Evolutionary conservation across 208 protist genomes (phyloP).

Genomic region (Leishmania tarentolae): DNA sequence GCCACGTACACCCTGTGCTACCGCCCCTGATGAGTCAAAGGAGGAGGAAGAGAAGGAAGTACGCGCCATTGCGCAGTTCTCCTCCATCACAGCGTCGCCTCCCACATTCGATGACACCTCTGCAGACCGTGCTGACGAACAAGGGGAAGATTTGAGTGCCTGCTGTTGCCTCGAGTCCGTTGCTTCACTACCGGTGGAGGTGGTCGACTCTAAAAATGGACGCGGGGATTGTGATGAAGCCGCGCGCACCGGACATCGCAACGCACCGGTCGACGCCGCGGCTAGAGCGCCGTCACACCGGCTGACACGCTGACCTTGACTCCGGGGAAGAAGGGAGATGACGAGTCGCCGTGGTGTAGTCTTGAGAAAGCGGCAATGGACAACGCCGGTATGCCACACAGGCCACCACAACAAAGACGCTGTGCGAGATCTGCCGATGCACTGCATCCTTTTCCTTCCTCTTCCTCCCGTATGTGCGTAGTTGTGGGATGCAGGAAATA

Average conservation of each 20-base stretch:
- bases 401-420: background rate
- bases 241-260: background rate
- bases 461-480: conserved; percentile 2
- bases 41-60: background rate
- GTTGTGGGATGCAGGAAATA: background rate
- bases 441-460: background rate
- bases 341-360: background rate
- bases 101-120: background rate
- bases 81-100: background rate
- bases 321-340: background rate
- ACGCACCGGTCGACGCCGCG: background rate
- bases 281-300: background rate
- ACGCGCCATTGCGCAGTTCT: background rate
- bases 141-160: background rate
- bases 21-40: background rate
- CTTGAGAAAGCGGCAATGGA: no score
- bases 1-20: background rate
- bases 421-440: background rate
- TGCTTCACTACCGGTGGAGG: background rate
- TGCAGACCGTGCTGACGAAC: background rate
- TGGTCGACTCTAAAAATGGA: background rate
- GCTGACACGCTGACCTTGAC: background rate
- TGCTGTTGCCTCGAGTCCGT: background rate
- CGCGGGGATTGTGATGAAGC: background rate
- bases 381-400: background rate